Base-by-base conservation (phyloP, 139 green algal species). In the Chlorella vulgaris region DNA sequence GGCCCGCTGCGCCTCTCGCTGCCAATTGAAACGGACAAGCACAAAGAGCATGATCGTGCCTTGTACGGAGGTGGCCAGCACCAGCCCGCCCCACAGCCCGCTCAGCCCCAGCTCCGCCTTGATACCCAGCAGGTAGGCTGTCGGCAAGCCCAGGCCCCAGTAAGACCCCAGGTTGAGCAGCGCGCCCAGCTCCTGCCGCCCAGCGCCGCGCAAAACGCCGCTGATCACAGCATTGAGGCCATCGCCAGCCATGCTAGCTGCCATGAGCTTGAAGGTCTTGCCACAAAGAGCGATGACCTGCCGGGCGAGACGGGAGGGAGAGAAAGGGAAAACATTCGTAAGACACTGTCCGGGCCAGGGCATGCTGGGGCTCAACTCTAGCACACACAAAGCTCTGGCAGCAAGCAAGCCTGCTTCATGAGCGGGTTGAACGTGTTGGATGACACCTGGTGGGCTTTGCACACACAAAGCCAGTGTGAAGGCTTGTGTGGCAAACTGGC, bases 11-110 rank as follows among this genome's bases (percentile, higher is more conserved):
- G 77, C 77, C 50, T 83, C 77, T 4, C 36, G 2, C 3, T 42
- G 8, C 77, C 77, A 83, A 40, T 76, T 68, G n/a, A 83, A 76
- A 8, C 65, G 47, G 13, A 22, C 6, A 22, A 83, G 63, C 24
- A 83, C 40, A 0, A 36, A 22, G 13, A 76, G 65, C 43, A 76
- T 77, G 24, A 76, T 29, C 0, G 42, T 1, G 24, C 62, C 77
- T 21, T 83, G 77, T 5, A 76, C 4, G 2, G 26, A 31, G 13
- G 77, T 77, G 50, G 63, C 51, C 5, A 50, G 28, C 19, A 87
- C 68, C 33, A 95, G 53, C 4, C 89, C 91, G 0, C 70, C 51
- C 89, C 89, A 95, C 29, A 95, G 85, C 18, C 91, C 91, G 35
- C 81, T n/a, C 24, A 89, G 58, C 2, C 83, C 91, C 76, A 87